A percentile compares a stretch with the other conserved stretches of the same genome.
These are phyloP conservation scores for Lactarius hatsudake DNA, from an alignment of 768 basidiomycete species.

Conservation along the genomic window DNA sequence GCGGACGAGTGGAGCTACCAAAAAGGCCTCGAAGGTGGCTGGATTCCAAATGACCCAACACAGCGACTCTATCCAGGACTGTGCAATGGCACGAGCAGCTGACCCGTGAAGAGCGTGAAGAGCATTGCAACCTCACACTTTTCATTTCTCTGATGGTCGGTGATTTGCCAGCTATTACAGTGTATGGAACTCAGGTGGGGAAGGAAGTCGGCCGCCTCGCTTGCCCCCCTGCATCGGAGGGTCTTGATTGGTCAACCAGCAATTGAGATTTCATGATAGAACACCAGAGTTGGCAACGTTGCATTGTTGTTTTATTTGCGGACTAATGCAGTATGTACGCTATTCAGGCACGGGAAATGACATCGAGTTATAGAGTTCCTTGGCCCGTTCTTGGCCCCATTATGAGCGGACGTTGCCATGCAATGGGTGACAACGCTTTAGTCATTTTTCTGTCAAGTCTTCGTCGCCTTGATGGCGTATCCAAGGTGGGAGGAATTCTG, in stretches of 20 bases:
- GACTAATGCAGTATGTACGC: background rate
- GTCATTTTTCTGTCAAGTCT: background rate
- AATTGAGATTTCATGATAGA: background rate
- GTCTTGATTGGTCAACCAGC: background rate
- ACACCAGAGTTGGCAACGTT: background rate
- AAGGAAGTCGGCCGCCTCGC: background rate
- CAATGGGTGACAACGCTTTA: background rate
- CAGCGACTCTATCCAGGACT: constrained; percentile 62
- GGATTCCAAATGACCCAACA: constrained; percentile 73
- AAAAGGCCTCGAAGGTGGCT: constrained; percentile 69
- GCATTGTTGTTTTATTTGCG: background rate
- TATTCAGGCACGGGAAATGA: background rate
- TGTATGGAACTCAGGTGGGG: background rate
- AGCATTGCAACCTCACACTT: background rate
- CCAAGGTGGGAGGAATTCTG: background rate
- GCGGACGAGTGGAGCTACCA: constrained; percentile 78
- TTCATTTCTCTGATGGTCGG: background rate
- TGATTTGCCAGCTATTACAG: background rate
- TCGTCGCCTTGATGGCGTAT: background rate
- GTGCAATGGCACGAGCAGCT: constrained; percentile 36
- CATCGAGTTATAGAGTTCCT: background rate
- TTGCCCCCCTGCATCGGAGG: background rate
- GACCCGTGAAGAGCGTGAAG: background rate
- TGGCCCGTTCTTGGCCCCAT: background rate
- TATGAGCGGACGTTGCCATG: background rate